Evolutionary conservation across 805 yeast genomes (phyloP), one percentile per base, ranked within the genome.

Genomic region (Saturnispora sekii): DNA sequence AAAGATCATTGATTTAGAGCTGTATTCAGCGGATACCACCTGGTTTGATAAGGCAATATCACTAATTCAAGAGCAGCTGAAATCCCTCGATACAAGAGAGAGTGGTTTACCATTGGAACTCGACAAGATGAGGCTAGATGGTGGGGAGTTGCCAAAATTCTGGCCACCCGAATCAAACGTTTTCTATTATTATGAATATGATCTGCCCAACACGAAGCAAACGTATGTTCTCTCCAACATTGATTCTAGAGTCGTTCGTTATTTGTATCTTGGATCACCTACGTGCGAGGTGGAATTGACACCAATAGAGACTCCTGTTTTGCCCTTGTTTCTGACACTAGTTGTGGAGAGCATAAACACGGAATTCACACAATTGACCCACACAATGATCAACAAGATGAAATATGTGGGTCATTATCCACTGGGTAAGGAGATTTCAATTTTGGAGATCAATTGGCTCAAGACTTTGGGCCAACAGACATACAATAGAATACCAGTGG

Each of bases 371-470:
- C 54, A 58, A 17, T 68, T 82, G 16, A 74, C 81, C 0, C 79
- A 76, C 12, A 77, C 76, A 3, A 51, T 82, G 55, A 54, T 75
- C 2, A 73, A 74, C 42, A 76, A 79, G 51, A 72, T 72, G 59
- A 89, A 87, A 60, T 87, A 84, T 59, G 63, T 93, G 46, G 72
- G 84, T 1, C 90, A 90, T 61, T 63, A 88, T 17, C 97, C 98
- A 0, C 59, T 76, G 28, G 97, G 97, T 1, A 82, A 96, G 0
- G 84, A 82, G 43, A 61, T 90, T 36, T 94, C 88, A 10, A 79
- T 85, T 50, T 58, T 93, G 44, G 97, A 93, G 54, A 74, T 96
- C 42, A 81, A 86, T 58, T 90, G 97, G 97, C 42, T 54, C 14
- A 61, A 47, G 37, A 40, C 46, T 8, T 5, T 26, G 12, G 21